Evolutionary conservation across 345 rosid species (phyloP).

Genomic region (Linum tenue): DNA sequence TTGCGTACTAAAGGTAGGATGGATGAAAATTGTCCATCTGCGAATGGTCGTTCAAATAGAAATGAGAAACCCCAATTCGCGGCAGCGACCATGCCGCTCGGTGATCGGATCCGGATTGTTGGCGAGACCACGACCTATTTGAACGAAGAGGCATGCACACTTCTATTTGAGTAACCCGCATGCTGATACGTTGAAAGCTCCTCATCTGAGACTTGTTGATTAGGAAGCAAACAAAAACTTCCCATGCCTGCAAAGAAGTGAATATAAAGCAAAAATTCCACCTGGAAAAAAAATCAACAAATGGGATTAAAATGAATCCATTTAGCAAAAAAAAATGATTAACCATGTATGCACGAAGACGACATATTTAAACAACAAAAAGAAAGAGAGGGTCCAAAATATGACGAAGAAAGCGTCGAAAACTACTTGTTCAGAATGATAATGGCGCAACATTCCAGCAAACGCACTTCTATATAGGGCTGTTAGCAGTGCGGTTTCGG

Average conservation of each 20-base stretch:
- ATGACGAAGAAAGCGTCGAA: slow-evolving; percentile 78
- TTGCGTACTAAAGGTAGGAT: too few relatives aligned
- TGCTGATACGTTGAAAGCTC: slow-evolving; percentile 70
- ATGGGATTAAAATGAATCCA: slow-evolving; percentile 9
- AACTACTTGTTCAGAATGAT: slow-evolving; percentile 51
- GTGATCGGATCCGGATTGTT: too few relatives aligned
- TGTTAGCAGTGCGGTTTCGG: too few relatives aligned
- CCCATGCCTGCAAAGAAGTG: slow-evolving; percentile 74
- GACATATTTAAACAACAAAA: slow-evolving; percentile 67
- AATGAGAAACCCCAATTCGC: too few relatives aligned
- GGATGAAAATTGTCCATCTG: too few relatives aligned
- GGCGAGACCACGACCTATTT: too few relatives aligned
- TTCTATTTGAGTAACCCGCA: slow-evolving; percentile 37
- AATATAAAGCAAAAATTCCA: slow-evolving; percentile 74
- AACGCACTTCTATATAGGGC: slow-evolving; percentile 70
- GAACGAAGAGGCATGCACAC: slow-evolving; percentile 30
- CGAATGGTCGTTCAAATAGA: too few relatives aligned
- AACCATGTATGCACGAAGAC: slow-evolving; percentile 32
- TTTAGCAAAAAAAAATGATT: background rate
- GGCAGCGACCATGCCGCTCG: too few relatives aligned
- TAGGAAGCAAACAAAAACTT: slow-evolving; percentile 75
- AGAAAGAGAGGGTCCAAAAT: slow-evolving; percentile 77
- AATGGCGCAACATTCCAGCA: slow-evolving; percentile 48
- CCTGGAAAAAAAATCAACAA: slow-evolving; percentile 34
- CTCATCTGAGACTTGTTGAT: slow-evolving; percentile 86